phyloP scores from a whole-genome alignment of 139 green algal genomes.

The Diplosphaera chodatii region DNA sequence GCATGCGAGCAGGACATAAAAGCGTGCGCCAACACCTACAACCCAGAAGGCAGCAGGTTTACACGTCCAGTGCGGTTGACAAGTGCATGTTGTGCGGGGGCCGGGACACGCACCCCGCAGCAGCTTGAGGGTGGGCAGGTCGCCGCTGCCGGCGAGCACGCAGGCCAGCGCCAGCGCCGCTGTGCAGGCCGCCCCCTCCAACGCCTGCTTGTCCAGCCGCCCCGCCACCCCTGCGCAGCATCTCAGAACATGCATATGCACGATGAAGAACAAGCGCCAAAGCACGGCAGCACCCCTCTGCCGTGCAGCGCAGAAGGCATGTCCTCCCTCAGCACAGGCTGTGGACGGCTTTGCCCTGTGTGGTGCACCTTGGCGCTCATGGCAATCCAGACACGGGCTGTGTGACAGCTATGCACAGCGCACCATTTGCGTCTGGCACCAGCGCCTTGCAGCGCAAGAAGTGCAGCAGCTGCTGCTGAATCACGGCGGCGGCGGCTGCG shows the following conservation, averaged over 20 bases:
- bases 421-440: conserved; percentile 31
- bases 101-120: conserved; percentile 50
- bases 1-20: too few species aligned
- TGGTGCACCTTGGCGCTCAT: too few species aligned
- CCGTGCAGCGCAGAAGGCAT: neutral
- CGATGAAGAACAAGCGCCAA: too few species aligned
- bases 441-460: conserved; percentile 67
- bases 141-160: conserved; percentile 90
- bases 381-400: too few species aligned
- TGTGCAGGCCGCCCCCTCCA: conserved; percentile 53
- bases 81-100: neutral
- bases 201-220: conserved; percentile 30
- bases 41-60: too few species aligned
- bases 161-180: conserved; percentile 64
- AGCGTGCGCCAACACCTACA: too few species aligned
- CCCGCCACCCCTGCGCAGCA: neutral
- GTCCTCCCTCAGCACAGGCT: too few species aligned
- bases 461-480: conserved; percentile 47
- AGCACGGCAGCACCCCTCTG: too few species aligned
- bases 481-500: conserved; percentile 30
- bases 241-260: neutral
- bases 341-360: too few species aligned
- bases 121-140: conserved; percentile 81
- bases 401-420: neutral
- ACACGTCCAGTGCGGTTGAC: too few species aligned